Evolutionary conservation across 2,329 filamentous ascomycete genomes (phyloP), one percentile per base, ranked within the genome.

Genomic region (Colletotrichum tamarilloi): DNA sequence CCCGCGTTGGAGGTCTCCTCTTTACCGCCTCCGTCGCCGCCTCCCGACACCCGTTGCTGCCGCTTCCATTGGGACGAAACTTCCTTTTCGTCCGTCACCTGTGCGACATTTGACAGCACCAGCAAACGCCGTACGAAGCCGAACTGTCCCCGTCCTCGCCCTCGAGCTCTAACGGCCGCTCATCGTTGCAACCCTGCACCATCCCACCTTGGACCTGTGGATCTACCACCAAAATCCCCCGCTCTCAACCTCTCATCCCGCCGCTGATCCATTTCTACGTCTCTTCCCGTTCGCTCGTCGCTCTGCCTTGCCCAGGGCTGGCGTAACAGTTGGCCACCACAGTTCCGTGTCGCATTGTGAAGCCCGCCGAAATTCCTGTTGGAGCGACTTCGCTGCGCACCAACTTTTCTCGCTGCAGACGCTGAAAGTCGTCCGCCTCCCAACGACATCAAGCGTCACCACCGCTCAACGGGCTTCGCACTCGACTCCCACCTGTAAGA

Each of bases 131-230:
- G 66, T 72, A 73, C 70, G 56, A 70, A 42, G 46, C 46, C 46
- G 46, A 65, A 55, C 55, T 73, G 55, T 59, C 70, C 35, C 49
- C 30, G 14, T 30, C 14, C 32, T 56, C 38, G 19, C 55, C 56
- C 46, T 38, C 67, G 53, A 73, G 55, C 60, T 62, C 32, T 60
- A 62, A 70, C 70, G 46, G 35, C 60, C 56, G 60, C 60, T 70
- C 67, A 32, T 74, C 49, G 56, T 58, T 71, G 72, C 62, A 74
- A 72, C 72, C 72, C 72, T 74, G 72, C 68, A 74, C 67, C 72
- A 72, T 74, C 68, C 72, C 67, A 72, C 72, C 68, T 68, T 49
- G 38, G 55, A 72, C 57, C 68, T 67, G 72, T 74, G 72, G 72
- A 72, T 74, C 72, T 59, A 67, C 60, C 55, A 68, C 42, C 68